A percentile compares a stretch with the other conserved stretches of the same genome.
Evolutionary conservation across 495 filamentous ascomycete genomes (phyloP).

Genomic region (Aspergillus biplanus): DNA sequence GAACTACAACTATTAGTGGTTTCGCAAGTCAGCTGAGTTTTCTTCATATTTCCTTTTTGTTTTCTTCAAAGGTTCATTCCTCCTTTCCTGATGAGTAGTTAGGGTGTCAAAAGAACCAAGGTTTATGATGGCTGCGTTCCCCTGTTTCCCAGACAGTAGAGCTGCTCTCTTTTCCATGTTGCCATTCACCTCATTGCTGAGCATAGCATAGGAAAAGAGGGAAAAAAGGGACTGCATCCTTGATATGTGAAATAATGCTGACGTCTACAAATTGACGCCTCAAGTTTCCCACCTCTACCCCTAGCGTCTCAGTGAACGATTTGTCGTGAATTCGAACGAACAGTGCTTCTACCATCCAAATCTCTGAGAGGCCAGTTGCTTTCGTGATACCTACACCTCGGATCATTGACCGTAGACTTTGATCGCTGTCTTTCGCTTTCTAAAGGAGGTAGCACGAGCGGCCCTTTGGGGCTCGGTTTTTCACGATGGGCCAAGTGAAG

Average conservation of each 20-base stretch:
- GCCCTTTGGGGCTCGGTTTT: no score
- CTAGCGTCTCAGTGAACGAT: not conserved
- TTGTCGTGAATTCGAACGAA: not conserved
- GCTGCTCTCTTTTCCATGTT: constrained; percentile 11
- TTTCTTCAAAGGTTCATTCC: not conserved
- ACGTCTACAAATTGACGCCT: not conserved
- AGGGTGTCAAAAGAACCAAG: not conserved
- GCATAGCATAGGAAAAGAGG: not conserved
- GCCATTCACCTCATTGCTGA: constrained; percentile 7
- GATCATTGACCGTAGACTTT: not conserved
- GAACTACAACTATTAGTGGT: not conserved
- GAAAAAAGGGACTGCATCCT: not conserved
- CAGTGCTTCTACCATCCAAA: not conserved
- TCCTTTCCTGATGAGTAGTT: not conserved
- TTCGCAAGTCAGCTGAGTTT: no score
- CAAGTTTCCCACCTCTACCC: not conserved
- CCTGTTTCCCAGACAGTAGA: not conserved
- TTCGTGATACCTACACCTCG: not conserved
- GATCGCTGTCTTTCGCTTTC: not conserved
- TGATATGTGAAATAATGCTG: not conserved
- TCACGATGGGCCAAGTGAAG: no score
- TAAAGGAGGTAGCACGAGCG: not conserved
- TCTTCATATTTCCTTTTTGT: not conserved
- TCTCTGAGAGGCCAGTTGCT: not conserved
- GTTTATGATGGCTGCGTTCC: no score